These are phyloP conservation scores for Nicotiana rustica DNA, from an alignment of 305 asterid genomes.

Conservation along the genomic window DNA sequence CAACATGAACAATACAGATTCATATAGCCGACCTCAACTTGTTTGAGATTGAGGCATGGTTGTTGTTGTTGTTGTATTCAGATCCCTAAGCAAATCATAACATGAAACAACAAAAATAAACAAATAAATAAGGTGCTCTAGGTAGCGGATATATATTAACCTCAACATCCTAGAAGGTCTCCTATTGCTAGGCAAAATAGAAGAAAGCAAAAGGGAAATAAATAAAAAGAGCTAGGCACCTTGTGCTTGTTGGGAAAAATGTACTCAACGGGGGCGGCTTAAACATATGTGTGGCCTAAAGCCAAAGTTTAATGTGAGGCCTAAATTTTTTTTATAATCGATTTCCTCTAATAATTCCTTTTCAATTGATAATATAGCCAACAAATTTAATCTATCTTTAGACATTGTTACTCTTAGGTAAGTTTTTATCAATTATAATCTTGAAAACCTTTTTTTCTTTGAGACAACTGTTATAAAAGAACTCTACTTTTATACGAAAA, in stretches of 20 bases:
- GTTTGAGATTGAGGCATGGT: neutral
- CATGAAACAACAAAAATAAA: constrained; percentile 2
- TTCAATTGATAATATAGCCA: too few relatives aligned
- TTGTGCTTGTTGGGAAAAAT: constrained; percentile 2
- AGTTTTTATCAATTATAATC: too few relatives aligned
- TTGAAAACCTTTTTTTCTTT: too few relatives aligned
- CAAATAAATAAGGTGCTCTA: neutral
- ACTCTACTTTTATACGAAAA: too few relatives aligned
- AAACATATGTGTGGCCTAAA: too few relatives aligned
- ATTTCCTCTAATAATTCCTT: too few relatives aligned
- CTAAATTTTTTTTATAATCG: too few relatives aligned
- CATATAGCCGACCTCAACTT: neutral
- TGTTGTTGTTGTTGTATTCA: neutral
- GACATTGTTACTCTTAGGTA: too few relatives aligned
- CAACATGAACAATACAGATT: neutral
- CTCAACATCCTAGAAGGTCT: neutral
- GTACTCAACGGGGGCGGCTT: neutral
- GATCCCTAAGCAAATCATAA: constrained; percentile 24
- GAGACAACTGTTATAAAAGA: too few relatives aligned
- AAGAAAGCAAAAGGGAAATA: neutral
- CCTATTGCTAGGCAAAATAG: neutral
- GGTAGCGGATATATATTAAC: neutral
- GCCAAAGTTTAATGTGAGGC: too few relatives aligned
- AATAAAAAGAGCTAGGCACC: constrained; percentile 25
- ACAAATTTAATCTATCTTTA: too few relatives aligned